Percentiles rank a stretch among this genome's conserved stretches.
phyloP scores from a whole-genome alignment of 2,329 filamentous ascomycete species.

The Metarhizium album region DNA sequence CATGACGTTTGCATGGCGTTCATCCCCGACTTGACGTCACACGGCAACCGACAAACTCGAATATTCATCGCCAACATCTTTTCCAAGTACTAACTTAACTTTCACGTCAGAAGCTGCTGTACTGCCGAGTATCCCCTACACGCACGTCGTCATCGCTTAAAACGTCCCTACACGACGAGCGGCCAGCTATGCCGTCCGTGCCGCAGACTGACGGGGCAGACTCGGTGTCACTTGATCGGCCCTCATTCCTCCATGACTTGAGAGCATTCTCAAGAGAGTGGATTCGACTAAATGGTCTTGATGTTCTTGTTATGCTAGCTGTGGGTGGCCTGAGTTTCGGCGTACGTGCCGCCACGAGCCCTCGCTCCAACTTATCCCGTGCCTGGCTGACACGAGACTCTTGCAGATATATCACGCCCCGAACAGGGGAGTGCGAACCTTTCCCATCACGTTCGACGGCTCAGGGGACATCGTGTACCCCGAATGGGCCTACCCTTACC shows the following conservation, averaged over 20 bases:
- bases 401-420: slow-evolving; percentile 39
- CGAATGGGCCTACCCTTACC: slow-evolving; percentile 52
- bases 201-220: slow-evolving; percentile 6
- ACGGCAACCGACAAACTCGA: too few species aligned
- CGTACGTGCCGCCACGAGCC: slow-evolving; percentile 13
- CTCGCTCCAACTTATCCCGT: background rate
- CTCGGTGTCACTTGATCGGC: background rate
- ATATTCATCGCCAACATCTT: too few species aligned
- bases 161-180: background rate
- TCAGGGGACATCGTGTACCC: slow-evolving; percentile 54
- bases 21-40: too few species aligned
- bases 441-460: slow-evolving; percentile 46
- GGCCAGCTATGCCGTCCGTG: slow-evolving; percentile 11
- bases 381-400: background rate
- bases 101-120: too few species aligned
- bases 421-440: slow-evolving; percentile 46
- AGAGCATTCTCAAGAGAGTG: slow-evolving; percentile 30
- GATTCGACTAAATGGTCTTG: slow-evolving; percentile 46
- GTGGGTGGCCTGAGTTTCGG: slow-evolving; percentile 29
- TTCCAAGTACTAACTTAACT: too few species aligned
- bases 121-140: too few species aligned
- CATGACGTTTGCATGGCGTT: too few species aligned
- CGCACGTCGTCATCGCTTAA: too few species aligned
- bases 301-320: slow-evolving; percentile 46
- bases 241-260: slow-evolving; percentile 1